Percentiles rank a stretch among this genome's conserved stretches.
phyloP scores from a whole-genome alignment of 768 basidiomycete genomes.

The Boletellus sp. region DNA sequence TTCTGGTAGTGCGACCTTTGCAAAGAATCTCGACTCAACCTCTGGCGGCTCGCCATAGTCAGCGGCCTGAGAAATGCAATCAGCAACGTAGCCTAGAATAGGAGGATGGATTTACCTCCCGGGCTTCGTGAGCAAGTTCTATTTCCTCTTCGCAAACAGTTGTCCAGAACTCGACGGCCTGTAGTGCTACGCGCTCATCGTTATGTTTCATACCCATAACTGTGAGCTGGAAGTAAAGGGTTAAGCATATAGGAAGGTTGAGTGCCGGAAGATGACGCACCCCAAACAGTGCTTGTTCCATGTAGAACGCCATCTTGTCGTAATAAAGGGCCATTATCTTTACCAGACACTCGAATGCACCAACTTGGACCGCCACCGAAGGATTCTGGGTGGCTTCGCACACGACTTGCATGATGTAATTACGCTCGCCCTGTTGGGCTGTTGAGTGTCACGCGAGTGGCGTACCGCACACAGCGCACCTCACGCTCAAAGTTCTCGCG shows the following conservation, averaged over 20 bases:
- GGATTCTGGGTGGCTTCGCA: conserved; percentile 95
- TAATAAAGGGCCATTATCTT: conserved; percentile 98
- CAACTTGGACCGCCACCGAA: conserved; percentile 82
- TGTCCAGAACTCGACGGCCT: conserved; percentile 99
- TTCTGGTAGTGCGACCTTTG: conserved; percentile 91
- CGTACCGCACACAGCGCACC: conserved; percentile 44
- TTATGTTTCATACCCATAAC: conserved; percentile 95
- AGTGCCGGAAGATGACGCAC: conserved; percentile 45
- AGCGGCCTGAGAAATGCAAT: conserved; percentile 54
- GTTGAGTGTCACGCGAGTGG: conserved; percentile 1
- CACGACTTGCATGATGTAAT: conserved; percentile 99
- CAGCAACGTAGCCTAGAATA: neutral
- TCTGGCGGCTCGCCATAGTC: conserved; percentile 88
- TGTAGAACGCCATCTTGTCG: conserved; percentile 98
- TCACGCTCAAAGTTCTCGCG: conserved; percentile 98
- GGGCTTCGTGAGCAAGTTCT: conserved; percentile 85
- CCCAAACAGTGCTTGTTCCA: conserved; percentile 98
- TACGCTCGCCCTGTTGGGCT: conserved; percentile 81
- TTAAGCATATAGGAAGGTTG: conserved; percentile 10
- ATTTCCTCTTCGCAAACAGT: conserved; percentile 98
- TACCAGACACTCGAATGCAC: conserved; percentile 92
- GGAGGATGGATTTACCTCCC: conserved; percentile 57
- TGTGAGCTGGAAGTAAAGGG: conserved; percentile 60
- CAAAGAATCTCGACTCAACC: conserved; percentile 84
- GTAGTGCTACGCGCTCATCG: conserved; percentile 88